phyloP scores from a whole-genome alignment of 106 monocot genomes.

The Platanthera guangdongensis region DNA sequence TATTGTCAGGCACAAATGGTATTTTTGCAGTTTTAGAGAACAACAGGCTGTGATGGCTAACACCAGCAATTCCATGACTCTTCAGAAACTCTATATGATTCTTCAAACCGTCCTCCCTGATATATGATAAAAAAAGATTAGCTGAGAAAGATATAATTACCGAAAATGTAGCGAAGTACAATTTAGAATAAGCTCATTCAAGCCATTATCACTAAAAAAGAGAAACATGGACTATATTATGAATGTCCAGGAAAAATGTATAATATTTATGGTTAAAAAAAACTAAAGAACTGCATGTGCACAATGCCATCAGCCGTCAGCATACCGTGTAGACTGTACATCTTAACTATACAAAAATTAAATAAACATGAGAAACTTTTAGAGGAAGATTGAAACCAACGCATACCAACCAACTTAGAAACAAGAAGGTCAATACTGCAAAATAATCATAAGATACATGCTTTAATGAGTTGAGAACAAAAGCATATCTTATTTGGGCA shows the following conservation, averaged over 20 bases:
- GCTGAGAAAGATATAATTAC: neutral
- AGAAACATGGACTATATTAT: neutral
- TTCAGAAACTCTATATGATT: constrained; percentile 69
- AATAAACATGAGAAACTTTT: too few species aligned
- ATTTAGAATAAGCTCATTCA: neutral
- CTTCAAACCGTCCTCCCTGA: constrained; percentile 56
- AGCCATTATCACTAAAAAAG: neutral
- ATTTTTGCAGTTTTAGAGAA: constrained; percentile 69
- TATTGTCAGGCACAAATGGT: constrained; percentile 29
- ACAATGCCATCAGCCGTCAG: too few species aligned
- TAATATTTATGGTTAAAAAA: too few species aligned
- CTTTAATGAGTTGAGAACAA: too few species aligned
- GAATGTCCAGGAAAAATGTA: neutral
- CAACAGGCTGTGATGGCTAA: constrained; percentile 85
- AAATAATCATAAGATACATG: too few species aligned
- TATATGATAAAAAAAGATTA: neutral
- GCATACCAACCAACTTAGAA: too few species aligned
- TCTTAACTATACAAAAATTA: too few species aligned
- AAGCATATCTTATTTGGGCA: too few species aligned
- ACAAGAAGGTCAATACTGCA: too few species aligned
- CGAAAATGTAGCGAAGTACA: neutral
- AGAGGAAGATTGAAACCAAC: too few species aligned
- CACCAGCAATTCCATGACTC: constrained; percentile 75
- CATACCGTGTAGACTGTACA: too few species aligned
- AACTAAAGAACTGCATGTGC: neutral